Evolutionary conservation across 2,329 filamentous ascomycete genomes (phyloP), one percentile per base, ranked within the genome.

Genomic region (Colletotrichum scovillei): DNA sequence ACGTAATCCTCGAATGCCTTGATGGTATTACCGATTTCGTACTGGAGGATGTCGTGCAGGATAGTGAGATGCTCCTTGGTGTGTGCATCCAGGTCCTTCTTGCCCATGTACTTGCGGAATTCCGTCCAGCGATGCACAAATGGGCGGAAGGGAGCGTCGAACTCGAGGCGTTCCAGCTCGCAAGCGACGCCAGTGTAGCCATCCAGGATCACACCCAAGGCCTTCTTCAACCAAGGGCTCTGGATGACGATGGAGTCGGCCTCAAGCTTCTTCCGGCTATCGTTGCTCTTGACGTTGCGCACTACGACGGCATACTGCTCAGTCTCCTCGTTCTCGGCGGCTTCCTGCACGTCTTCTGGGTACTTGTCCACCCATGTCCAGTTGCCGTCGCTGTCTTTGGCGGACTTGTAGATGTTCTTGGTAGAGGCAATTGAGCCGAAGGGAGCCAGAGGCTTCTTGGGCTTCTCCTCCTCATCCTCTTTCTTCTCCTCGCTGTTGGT

Each of bases 101-200:
- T 82, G 11, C 86, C 78, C 56, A 84, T 81, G 28, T 85, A 84
- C 4, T 81, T 78, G 11, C 79, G 76, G 49, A 91, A 84, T 7
- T 82, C 77, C 1, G 85, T 82, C 91, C 91, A 94, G 38, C 92
- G 87, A 80, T 94, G 91, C 53, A 93, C 89, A 62, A 94, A 89
- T 0, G 90, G 89, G 75, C 88, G 83, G 74, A 93, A 93, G 0
- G 90, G 90, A 0, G 87, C 87, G 8, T 82, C 79, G 73, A 94
- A 92, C 68, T 89, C 88, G 1, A 93, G 83, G 1, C 89, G 86
- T n/a, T 90, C 85, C 30, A 93, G 82, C 12, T 85, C 86, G 42
- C 88, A 87, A 2, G 89, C 88, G 35, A 93, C 84, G 1, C 91
- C 90, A 0, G 89, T 88, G 71, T 92, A 93, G 9, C 84, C 88